Base-by-base conservation (phyloP, 345 rosid species). In the Camelina sativa region DNA sequence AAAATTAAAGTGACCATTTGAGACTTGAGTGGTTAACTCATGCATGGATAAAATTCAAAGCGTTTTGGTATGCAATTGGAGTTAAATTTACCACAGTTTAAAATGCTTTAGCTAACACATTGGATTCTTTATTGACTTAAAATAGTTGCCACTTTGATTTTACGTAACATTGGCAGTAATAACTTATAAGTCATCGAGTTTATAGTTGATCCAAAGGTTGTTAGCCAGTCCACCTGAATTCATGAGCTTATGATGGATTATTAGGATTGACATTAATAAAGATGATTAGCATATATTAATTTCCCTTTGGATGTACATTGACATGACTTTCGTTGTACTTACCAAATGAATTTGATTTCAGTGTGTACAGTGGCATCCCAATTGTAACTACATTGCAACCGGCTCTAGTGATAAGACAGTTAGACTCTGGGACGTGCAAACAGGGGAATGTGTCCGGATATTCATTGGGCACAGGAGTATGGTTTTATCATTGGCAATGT, bases 361-460 rank as follows among this genome's bases (percentile, higher is more conserved):
- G 98, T 92, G 97, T 80, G 86, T 96, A 73, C 96, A 87, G 75
- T 96, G 99, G 99, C 98, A 96, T 86, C 85, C 87, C 73, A 96
- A 96, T 82, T 96, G 98, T 86, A 96, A 92, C 86, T 92, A 87
- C 81, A 84, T 91, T 11, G 97, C 96, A 8, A 92, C 98, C 5
- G 99, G 99, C 28, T 92, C 97, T 43, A 89, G 92, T 50, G 98
- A 96, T 84, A 92, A 89, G 82, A 91, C 91, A 3, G 98, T 92
- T 64, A 76, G 98, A 64, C 80, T 96, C 56, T 91, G 99, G 98
- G 97, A 96, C 77, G 94, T 92, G 15, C 87, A 87, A 73, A 92
- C 90, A 6, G 98, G 99, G 76, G 97, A 92, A 57, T 92, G 98
- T 70, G 92, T 86, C 35, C 80, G 99, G 25, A 88, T 89, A 69